Evolutionary conservation across 345 rosid genomes (phyloP).

Genomic region (Populus simonii): DNA sequence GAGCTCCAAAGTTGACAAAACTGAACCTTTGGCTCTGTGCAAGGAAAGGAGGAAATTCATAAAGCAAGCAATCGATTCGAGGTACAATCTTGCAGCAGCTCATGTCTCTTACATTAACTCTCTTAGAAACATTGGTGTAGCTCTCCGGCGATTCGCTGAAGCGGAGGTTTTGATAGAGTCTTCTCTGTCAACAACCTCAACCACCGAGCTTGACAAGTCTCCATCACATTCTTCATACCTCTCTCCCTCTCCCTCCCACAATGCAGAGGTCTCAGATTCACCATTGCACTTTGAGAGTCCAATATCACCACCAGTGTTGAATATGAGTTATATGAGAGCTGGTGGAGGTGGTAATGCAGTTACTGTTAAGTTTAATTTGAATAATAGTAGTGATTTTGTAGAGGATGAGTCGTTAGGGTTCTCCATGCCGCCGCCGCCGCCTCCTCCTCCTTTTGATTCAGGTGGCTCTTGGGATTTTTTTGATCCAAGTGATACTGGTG

Average conservation of each 20-base stretch:
- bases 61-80: constrained; percentile 70
- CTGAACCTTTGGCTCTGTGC: constrained; percentile 66
- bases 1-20: constrained; percentile 56
- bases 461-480: constrained; percentile 80
- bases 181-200: constrained; percentile 58
- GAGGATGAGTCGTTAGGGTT: constrained; percentile 40
- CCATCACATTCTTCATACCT: constrained; percentile 76
- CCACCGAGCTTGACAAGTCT: constrained; percentile 71
- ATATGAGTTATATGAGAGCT: constrained; percentile 52
- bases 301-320: constrained; percentile 29
- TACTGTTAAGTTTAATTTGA: constrained; percentile 55
- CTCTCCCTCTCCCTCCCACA: constrained; percentile 61
- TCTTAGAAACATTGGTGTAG: constrained; percentile 65
- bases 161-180: constrained; percentile 59
- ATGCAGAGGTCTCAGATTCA: constrained; percentile 54
- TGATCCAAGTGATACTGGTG: constrained; percentile 56
- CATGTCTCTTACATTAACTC: constrained; percentile 84
- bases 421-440: constrained; percentile 49
- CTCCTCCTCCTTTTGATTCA: constrained; percentile 46
- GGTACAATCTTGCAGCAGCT: constrained; percentile 82
- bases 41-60: constrained; percentile 69
- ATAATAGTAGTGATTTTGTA: constrained; percentile 23
- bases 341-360: constrained; percentile 37
- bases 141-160: constrained; percentile 75
- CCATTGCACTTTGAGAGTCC: constrained; percentile 52